phyloP scores from a whole-genome alignment of 1,284 basidiomycete genomes.

The Filobasidium uniguttulatum region DNA sequence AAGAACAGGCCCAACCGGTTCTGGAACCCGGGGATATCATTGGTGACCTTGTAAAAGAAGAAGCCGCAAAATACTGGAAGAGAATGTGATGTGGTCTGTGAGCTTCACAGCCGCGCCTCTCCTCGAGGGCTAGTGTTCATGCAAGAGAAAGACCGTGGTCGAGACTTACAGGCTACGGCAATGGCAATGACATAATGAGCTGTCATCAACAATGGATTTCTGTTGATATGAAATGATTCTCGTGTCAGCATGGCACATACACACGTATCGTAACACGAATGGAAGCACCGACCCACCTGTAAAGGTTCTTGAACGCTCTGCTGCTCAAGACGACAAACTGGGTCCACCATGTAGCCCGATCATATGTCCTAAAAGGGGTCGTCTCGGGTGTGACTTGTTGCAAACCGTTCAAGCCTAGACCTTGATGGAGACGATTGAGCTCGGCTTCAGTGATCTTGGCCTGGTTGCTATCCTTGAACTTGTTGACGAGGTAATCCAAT shows the following conservation, averaged over 20 bases:
- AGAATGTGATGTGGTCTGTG: constrained; percentile 12
- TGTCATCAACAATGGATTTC: constrained; percentile 79
- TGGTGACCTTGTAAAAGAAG: constrained; percentile 43
- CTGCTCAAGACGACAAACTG: constrained; percentile 90
- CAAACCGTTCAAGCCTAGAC: constrained; percentile 22
- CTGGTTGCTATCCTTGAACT: constrained; percentile 55
- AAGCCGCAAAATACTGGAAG: constrained; percentile 31
- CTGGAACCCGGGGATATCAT: constrained; percentile 92
- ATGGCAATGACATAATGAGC: constrained; percentile 82
- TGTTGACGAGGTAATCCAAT: constrained; percentile 58
- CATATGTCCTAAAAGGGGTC: constrained; percentile 56
- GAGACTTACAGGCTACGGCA: constrained; percentile 56
- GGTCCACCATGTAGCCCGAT: constrained; percentile 68
- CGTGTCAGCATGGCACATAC: not conserved
- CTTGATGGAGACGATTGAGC: constrained; percentile 42
- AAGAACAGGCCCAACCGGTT: constrained; percentile 71
- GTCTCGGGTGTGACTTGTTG: constrained; percentile 44
- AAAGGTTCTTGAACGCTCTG: constrained; percentile 94
- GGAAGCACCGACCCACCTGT: constrained; percentile 35
- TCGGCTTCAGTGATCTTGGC: constrained; percentile 52
- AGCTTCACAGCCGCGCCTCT: too few relatives aligned
- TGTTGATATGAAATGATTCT: constrained; percentile 21
- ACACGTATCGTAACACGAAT: not conserved
- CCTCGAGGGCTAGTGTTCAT: too few relatives aligned
- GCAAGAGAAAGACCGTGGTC: too few relatives aligned